Evolutionary conservation across 306 rosid species (phyloP).

Genomic region (Medicago ruthenica): DNA sequence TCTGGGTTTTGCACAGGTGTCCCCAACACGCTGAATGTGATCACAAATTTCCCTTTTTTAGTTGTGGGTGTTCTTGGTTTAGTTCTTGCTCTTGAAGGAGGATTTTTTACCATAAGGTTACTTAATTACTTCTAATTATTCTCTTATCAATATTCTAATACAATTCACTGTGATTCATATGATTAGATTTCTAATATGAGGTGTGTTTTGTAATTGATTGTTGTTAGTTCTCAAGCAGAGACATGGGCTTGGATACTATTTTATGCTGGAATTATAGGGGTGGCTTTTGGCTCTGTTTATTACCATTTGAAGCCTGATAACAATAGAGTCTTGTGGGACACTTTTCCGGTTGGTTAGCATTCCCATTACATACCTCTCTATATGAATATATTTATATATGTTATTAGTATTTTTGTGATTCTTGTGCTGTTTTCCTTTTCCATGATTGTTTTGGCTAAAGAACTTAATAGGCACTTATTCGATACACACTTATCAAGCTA

Average conservation of each 20-base stretch:
- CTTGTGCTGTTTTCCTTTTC: slow-evolving; percentile 21
- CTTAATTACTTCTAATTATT: no score
- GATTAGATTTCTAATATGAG: neutral
- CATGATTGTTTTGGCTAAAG: neutral
- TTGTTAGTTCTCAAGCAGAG: slow-evolving; percentile 51
- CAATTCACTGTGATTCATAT: neutral
- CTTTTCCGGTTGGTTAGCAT: slow-evolving; percentile 68
- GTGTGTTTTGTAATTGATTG: slow-evolving; percentile 25
- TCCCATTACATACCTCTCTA: slow-evolving; percentile 7
- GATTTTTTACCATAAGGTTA: slow-evolving; percentile 60
- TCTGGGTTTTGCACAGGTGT: slow-evolving; percentile 62
- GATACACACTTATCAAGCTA: neutral
- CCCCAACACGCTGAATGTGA: slow-evolving; percentile 73
- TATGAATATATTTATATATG: slow-evolving; percentile 6
- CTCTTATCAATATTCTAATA: neutral
- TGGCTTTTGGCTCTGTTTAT: slow-evolving; percentile 76
- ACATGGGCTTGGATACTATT: slow-evolving; percentile 61
- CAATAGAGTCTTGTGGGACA: slow-evolving; percentile 64
- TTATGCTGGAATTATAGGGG: slow-evolving; percentile 56
- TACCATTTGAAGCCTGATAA: slow-evolving; percentile 67
- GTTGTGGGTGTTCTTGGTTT: slow-evolving; percentile 74
- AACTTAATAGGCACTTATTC: neutral
- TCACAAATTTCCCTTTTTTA: slow-evolving; percentile 75
- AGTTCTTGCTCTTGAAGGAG: slow-evolving; percentile 60
- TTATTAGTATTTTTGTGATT: slow-evolving; percentile 2